Evolutionary conservation across 768 basidiomycete species (phyloP).

Genomic region (Rhizopogon rudus): DNA sequence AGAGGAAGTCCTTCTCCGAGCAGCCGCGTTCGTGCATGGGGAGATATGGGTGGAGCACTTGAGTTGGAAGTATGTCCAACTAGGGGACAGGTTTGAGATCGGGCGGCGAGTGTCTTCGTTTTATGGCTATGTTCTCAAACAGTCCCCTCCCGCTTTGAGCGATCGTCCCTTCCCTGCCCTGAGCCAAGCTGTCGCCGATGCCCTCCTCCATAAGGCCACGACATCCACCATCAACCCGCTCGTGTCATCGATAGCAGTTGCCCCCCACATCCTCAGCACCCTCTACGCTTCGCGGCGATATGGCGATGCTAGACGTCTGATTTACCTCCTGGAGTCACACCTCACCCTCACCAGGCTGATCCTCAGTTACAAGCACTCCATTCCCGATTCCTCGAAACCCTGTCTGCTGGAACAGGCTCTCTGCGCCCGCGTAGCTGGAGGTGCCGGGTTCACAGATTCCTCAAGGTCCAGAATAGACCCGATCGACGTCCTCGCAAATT

Average conservation of each 20-base stretch:
- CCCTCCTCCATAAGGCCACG: constrained; percentile 69
- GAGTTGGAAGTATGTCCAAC: constrained; percentile 80
- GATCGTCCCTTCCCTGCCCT: constrained; percentile 57
- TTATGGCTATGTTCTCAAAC: constrained; percentile 61
- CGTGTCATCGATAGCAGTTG: constrained; percentile 62
- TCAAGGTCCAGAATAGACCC: constrained; percentile 55
- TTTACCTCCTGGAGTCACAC: constrained; percentile 64
- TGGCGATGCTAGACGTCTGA: constrained; percentile 64
- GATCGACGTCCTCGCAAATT: constrained; percentile 67
- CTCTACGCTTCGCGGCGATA: constrained; percentile 61
- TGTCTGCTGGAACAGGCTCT: constrained; percentile 76
- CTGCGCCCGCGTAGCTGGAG: constrained; percentile 55
- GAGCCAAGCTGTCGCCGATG: constrained; percentile 62
- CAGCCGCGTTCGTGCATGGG: constrained; percentile 71
- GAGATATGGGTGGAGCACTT: constrained; percentile 87
- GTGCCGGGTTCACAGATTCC: constrained; percentile 38
- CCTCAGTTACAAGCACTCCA: constrained; percentile 58
- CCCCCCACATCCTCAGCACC: constrained; percentile 50
- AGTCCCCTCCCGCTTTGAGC: constrained; percentile 49
- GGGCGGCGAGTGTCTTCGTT: constrained; percentile 60
- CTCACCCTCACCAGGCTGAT: constrained; percentile 58
- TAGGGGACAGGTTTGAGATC: constrained; percentile 83
- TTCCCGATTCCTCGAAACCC: constrained; percentile 35
- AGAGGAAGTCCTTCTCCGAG: constrained; percentile 79
- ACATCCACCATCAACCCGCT: constrained; percentile 80